phyloP scores from a whole-genome alignment of 1,139 yeast species.

The Protomyces arabidopsidicola region DNA sequence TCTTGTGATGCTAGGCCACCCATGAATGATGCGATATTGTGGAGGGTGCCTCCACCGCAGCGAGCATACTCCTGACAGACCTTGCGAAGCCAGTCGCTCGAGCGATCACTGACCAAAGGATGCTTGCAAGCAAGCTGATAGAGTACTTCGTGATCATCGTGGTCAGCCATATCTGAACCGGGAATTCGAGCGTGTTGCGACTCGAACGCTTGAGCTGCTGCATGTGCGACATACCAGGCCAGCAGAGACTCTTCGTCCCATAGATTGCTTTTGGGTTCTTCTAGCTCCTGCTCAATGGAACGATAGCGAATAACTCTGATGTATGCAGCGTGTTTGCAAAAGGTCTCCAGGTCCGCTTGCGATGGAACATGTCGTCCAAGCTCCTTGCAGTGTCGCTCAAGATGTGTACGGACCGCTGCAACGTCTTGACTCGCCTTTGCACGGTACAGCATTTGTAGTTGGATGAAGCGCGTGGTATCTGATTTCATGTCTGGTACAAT shows the following conservation, averaged over 20 bases:
- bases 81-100: not conserved
- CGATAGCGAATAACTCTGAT: conserved; percentile 41
- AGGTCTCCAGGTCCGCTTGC: conserved; percentile 46
- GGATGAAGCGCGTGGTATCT: conserved; percentile 58
- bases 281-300: conserved; percentile 34
- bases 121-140: not conserved
- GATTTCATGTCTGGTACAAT: conserved; percentile 86
- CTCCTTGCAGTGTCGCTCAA: conserved; percentile 37
- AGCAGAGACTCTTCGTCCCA: conserved; percentile 19
- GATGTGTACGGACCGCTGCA: conserved; percentile 42
- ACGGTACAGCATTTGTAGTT: conserved; percentile 55
- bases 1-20: conserved; percentile 84
- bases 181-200: not conserved
- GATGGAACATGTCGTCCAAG: conserved; percentile 35
- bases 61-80: conserved; percentile 37
- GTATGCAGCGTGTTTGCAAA: conserved; percentile 56
- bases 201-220: conserved; percentile 5
- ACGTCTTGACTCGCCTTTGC: conserved; percentile 56
- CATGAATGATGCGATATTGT: conserved; percentile 52
- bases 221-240: conserved; percentile 25
- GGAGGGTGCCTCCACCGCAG: conserved; percentile 45
- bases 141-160: not conserved
- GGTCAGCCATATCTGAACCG: not conserved
- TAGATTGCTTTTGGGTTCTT: conserved; percentile 1
- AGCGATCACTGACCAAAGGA: not conserved